A percentile compares a stretch with the other conserved stretches of the same genome.
Evolutionary conservation across 352 stramenopile genomes (phyloP).

Genomic region (Phytophthora tentaculata): DNA sequence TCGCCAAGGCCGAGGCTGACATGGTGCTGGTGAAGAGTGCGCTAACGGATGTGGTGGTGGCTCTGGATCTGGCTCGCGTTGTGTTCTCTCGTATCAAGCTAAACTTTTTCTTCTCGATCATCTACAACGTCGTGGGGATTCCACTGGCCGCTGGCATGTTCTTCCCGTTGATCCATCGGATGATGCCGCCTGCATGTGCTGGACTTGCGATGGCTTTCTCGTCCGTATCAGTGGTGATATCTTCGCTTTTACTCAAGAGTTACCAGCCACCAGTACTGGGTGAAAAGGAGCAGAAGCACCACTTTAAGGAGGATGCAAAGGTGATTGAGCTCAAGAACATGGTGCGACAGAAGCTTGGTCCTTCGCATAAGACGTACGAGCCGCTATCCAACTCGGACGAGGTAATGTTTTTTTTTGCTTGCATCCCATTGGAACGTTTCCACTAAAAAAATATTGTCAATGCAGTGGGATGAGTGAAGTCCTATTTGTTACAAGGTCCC

Average conservation of each 20-base stretch:
- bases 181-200: conserved; percentile 85
- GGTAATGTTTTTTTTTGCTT: too few species aligned
- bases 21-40: conserved; percentile 91
- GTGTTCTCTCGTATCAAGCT: conserved; percentile 86
- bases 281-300: conserved; percentile 32
- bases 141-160: conserved; percentile 86
- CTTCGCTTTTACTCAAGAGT: conserved; percentile 60
- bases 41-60: conserved; percentile 81
- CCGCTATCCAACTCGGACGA: conserved; percentile 66
- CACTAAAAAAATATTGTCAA: too few species aligned
- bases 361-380: conserved; percentile 63
- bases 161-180: conserved; percentile 85
- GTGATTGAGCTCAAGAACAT: conserved; percentile 82
- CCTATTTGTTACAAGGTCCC: neutral
- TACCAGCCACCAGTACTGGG: conserved; percentile 65
- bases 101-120: conserved; percentile 90
- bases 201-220: conserved; percentile 90
- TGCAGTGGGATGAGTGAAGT: conserved; percentile 36
- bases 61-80: conserved; percentile 78
- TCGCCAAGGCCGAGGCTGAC: conserved; percentile 87
- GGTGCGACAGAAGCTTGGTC: conserved; percentile 64
- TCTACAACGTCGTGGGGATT: conserved; percentile 89
- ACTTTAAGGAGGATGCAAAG: conserved; percentile 70
- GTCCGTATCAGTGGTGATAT: conserved; percentile 82
- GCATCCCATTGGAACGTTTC: too few species aligned